Percentiles rank a stretch among this genome's conserved stretches.
phyloP scores from a whole-genome alignment of 2,329 filamentous ascomycete species.

The Beauveria medogensis region DNA sequence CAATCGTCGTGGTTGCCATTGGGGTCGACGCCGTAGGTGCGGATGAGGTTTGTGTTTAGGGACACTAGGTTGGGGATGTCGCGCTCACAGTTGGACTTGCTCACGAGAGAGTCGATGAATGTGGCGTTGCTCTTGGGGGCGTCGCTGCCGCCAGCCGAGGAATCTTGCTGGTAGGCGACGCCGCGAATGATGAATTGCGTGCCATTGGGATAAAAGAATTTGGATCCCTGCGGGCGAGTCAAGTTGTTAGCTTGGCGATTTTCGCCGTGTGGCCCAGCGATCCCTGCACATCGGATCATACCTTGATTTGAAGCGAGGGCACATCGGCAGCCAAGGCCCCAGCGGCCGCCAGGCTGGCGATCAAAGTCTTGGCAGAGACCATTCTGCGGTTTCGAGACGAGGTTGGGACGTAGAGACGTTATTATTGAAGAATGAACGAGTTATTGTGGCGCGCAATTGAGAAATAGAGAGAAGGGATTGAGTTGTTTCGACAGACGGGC shows the following conservation, averaged over 20 bases:
- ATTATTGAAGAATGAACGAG: neutral
- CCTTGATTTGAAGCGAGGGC: slow-evolving; percentile 63
- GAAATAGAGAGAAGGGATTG: neutral
- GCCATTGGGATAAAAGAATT: slow-evolving; percentile 80
- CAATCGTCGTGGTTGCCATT: slow-evolving; percentile 68
- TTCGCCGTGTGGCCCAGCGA: neutral
- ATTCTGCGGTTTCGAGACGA: neutral
- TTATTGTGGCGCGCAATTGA: neutral
- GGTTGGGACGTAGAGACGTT: too few relatives aligned
- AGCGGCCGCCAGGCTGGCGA: slow-evolving; percentile 32
- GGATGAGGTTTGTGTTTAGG: slow-evolving; percentile 85
- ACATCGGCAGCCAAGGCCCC: slow-evolving; percentile 35
- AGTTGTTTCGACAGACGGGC: neutral
- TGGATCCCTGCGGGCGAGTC: slow-evolving; percentile 49
- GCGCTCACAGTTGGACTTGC: slow-evolving; percentile 63
- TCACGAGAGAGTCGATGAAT: slow-evolving; percentile 78
- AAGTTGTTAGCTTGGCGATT: neutral
- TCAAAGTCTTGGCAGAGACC: slow-evolving; percentile 19
- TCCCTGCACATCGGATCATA: slow-evolving; percentile 23
- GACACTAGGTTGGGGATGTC: slow-evolving; percentile 75
- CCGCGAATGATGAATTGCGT: slow-evolving; percentile 73
- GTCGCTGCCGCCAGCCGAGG: slow-evolving; percentile 42
- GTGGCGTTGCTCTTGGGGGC: slow-evolving; percentile 27
- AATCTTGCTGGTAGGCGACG: slow-evolving; percentile 88
- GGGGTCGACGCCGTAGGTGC: slow-evolving; percentile 88